These are phyloP conservation scores for Purshia tridentata DNA, from an alignment of 306 rosid genomes.

Conservation along the genomic window DNA sequence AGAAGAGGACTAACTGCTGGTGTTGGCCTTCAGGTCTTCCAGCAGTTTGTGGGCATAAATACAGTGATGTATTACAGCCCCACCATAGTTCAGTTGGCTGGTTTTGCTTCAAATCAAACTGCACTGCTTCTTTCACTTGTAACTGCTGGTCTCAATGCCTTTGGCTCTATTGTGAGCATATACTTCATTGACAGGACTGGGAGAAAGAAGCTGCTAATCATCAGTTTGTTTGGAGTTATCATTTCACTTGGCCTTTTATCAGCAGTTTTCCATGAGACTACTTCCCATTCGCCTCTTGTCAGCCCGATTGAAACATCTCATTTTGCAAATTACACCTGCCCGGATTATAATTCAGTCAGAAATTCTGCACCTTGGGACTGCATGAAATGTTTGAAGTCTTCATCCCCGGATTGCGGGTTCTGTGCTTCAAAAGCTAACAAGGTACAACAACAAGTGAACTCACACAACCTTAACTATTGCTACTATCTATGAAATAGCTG, in stretches of 20 bases:
- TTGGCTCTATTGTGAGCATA: conserved; percentile 59
- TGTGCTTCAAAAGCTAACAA: conserved; percentile 43
- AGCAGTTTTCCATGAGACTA: conserved; percentile 34
- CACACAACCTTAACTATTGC: too few species aligned
- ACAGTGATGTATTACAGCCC: conserved; percentile 72
- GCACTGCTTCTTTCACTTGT: conserved; percentile 58
- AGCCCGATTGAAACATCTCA: conserved; percentile 22
- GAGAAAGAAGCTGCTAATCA: conserved; percentile 51
- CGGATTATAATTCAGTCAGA: conserved; percentile 16
- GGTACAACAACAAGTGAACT: too few species aligned
- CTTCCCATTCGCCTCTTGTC: conserved; percentile 45
- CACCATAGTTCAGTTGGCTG: conserved; percentile 55
- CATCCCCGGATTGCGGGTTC: conserved; percentile 46
- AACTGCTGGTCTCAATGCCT: conserved; percentile 54
- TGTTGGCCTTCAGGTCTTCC: conserved; percentile 60
- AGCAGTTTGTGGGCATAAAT: conserved; percentile 62
- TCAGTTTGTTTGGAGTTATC: conserved; percentile 50
- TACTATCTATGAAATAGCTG: too few species aligned
- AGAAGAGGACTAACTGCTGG: conserved; percentile 52
- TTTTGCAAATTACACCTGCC: conserved; percentile 39
- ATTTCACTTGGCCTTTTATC: conserved; percentile 42
- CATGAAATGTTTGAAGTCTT: conserved; percentile 56
- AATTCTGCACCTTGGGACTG: conserved; percentile 43
- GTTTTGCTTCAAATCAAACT: conserved; percentile 53
- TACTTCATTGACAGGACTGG: conserved; percentile 58